Evolutionary conservation across 345 rosid species (phyloP), one percentile per base, ranked within the genome.

Genomic region (Gossypium thurberi): DNA sequence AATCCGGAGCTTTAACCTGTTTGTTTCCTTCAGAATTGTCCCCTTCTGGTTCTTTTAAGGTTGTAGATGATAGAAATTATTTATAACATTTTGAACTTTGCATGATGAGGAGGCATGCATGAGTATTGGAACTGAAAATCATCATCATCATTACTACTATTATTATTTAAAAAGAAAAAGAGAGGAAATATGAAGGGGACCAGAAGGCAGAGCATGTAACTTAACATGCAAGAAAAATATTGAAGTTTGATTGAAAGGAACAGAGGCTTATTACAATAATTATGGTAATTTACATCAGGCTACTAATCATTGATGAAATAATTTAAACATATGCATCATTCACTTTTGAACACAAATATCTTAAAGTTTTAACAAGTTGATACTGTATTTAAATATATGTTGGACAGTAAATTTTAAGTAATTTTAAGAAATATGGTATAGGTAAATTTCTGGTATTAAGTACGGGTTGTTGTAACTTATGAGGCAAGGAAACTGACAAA

Each of bases 41-140:
- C 28, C 57, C 51, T 9, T 33, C 1, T 33, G 40, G 40, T 33
- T 33, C 40, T 33, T 33, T 33, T 33, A 33, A 33, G n/a, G 6
- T 2, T 77, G 56, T 73, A 79, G 79, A 61, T 73, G 65, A 78
- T 66, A 76, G 76, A 67, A 75, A 71, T 69, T 65, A 69, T 78
- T 55, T 82, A 79, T 78, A 78, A 75, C 65, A 53, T 75, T 63
- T 56, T 47, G 73, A 70, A 60, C 40, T 33, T 33, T 5, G 40
- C 40, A 33, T 33, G 40, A 33, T 33, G 40, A 5, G 40, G 40
- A 5, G 40, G 40, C 40, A 5, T 33, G 40, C 40, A 4, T 33
- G 40, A 33, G 40, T 5, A 33, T 5, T 33, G 40, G 7, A 33
- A 33, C 40, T 5, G 40, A 33, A 33, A 33, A 33, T 33, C 40